Evolutionary conservation across 108 stramenopile genomes (phyloP).

Genomic region (Fistulifera pelliculosa): DNA sequence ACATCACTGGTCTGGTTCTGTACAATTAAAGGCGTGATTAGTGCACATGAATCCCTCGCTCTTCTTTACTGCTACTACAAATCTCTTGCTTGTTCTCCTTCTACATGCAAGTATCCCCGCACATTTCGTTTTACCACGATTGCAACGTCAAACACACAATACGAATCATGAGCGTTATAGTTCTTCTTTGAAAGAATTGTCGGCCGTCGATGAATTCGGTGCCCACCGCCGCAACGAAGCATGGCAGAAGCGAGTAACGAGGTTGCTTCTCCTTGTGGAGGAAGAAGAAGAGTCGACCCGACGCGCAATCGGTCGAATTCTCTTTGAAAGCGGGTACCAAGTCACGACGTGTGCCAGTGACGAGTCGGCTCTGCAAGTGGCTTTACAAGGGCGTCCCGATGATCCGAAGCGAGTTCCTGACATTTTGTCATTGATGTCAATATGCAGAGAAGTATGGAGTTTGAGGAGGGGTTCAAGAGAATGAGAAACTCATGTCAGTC

Average conservation of each 20-base stretch:
- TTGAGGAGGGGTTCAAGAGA: constrained; percentile 32
- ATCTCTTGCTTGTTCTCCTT: too few relatives aligned
- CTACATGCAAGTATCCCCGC: too few relatives aligned
- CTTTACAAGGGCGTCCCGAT: background rate
- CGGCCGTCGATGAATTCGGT: background rate
- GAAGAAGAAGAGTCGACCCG: constrained; percentile 79
- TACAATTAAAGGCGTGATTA: too few relatives aligned
- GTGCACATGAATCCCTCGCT: too few relatives aligned
- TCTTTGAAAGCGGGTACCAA: constrained; percentile 58
- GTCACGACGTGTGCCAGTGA: constrained; percentile 70
- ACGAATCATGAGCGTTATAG: too few relatives aligned
- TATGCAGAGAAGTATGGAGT: constrained; percentile 75
- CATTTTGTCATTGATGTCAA: constrained; percentile 77
- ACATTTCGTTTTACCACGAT: too few relatives aligned
- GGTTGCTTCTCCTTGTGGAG: constrained; percentile 73
- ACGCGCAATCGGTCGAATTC: constrained; percentile 58
- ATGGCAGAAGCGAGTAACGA: constrained; percentile 18
- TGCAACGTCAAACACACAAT: too few relatives aligned
- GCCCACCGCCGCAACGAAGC: too few relatives aligned
- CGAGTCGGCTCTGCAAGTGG: constrained; percentile 37
- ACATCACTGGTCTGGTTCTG: too few relatives aligned
- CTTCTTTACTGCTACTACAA: too few relatives aligned
- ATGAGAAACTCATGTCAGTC: constrained; percentile 18
- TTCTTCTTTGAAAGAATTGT: background rate
- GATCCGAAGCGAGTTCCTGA: constrained; percentile 21